Evolutionary conservation across 306 rosid genomes (phyloP), one percentile per base, ranked within the genome.

Genomic region (Ormosia emarginata): DNA sequence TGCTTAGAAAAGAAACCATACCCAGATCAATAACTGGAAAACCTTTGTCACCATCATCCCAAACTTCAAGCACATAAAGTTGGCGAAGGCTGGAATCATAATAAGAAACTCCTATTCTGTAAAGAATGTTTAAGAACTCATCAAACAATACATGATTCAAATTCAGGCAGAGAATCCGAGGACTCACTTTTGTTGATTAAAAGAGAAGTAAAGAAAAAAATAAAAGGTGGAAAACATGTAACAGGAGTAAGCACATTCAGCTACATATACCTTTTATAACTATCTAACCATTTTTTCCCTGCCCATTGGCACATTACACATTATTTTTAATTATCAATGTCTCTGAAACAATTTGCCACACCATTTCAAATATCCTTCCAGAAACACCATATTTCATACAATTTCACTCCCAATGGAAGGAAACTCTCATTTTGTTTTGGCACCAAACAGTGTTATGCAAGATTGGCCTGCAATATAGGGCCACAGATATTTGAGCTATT

Each of bases 61-160:
- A 93, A 88, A 90, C 90, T 86, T 95, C 98, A 81, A 93, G 92
- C 83, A 90, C 97, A 13, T 88, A 86, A 82, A 95, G 97, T 78
- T 93, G 99, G 81, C 95, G 95, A 84, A 91, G 84, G 74, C 90
- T 90, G 78, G 98, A 89, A 86, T 95, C 98, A 57, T 95, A 95
- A 78, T 93, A 95, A 63, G 98, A 87, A 86, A 95, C 86, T 81
- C 98, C 98, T 78, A 95, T 90, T 78, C 99, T 95, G 94, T 30
- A 89, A 86, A 68, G 50, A 61, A 83, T 49, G 79, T 24, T 62
- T 34, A 8, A 56, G 53, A 74, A 69, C 66, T 78, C 75, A 69
- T 74, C 83, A 73, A 82, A 71, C 63, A 43, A 64, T 56, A 29
- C 18, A 3, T 7, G 9, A 12, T 63, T 71, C 44, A 63, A 52